Evolutionary conservation across 148 eudicot species (phyloP).

Genomic region (Dysphania ambrosioides): DNA sequence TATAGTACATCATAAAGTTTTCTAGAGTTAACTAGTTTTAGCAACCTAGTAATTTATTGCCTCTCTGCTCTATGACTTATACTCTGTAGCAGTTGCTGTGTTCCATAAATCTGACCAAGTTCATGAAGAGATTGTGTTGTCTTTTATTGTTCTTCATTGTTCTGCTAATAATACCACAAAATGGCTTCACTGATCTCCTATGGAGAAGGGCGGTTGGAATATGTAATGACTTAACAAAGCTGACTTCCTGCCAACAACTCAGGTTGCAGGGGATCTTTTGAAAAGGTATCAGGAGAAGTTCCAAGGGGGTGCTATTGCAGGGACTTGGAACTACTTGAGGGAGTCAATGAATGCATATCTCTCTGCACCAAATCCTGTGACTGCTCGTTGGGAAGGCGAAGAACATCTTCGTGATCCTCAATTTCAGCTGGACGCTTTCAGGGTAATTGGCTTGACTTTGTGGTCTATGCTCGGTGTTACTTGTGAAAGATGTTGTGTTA

Average conservation of each 20-base stretch:
- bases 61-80: background rate
- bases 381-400: conserved; percentile 90
- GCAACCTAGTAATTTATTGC: background rate
- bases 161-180: background rate
- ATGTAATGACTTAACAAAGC: background rate
- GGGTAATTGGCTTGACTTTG: conserved; percentile 40
- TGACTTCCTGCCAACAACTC: conserved; percentile 19
- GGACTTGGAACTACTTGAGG: conserved; percentile 94
- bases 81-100: background rate
- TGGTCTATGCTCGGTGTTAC: conserved; percentile 5
- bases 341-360: conserved; percentile 92
- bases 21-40: background rate
- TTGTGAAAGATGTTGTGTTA: background rate
- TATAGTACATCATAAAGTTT: background rate
- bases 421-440: conserved; percentile 90
- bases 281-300: conserved; percentile 89
- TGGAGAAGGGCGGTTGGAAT: background rate
- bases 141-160: background rate
- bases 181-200: background rate
- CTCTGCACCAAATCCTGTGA: conserved; percentile 87
- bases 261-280: conserved; percentile 90
- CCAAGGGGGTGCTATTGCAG: conserved; percentile 71
- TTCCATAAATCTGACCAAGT: background rate
- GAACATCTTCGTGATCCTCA: conserved; percentile 88
- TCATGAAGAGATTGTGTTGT: background rate